Evolutionary conservation across 768 basidiomycete species (phyloP).

Genomic region (Phaeotremella skinneri): DNA sequence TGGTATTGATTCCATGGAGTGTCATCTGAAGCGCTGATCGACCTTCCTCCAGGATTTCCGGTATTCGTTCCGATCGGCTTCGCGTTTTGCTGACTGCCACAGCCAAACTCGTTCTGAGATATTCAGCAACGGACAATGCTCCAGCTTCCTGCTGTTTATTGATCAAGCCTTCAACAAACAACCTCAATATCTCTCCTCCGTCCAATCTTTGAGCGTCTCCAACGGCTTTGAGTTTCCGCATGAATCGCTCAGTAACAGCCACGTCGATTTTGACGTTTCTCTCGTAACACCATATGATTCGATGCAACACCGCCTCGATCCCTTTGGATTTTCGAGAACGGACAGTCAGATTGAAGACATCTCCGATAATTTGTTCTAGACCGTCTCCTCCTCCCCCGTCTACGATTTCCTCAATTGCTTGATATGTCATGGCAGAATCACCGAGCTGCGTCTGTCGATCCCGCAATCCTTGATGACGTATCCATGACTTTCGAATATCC

Average conservation of each 20-base stretch:
- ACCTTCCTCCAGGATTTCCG: conserved; percentile 3
- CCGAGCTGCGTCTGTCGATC: neutral
- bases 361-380: neutral
- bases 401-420: neutral
- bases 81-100: neutral
- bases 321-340: neutral
- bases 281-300: neutral
- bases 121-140: neutral
- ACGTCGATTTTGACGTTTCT: neutral
- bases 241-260: neutral
- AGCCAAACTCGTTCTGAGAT: conserved; percentile 6
- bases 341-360: neutral
- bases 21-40: neutral
- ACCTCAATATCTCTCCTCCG: conserved; percentile 1
- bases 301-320: neutral
- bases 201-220: neutral
- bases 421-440: no score
- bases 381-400: conserved; percentile 1
- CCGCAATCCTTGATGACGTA: conserved; percentile 6
- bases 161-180: neutral
- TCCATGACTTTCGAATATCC: conserved; percentile 12
- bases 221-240: conserved; percentile 5
- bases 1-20: neutral
- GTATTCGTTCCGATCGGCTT: conserved; percentile 9
- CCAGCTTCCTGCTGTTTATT: neutral